Evolutionary conservation across 148 eudicot species (phyloP), one percentile per base, ranked within the genome.

Genomic region (Cornus controversa): DNA sequence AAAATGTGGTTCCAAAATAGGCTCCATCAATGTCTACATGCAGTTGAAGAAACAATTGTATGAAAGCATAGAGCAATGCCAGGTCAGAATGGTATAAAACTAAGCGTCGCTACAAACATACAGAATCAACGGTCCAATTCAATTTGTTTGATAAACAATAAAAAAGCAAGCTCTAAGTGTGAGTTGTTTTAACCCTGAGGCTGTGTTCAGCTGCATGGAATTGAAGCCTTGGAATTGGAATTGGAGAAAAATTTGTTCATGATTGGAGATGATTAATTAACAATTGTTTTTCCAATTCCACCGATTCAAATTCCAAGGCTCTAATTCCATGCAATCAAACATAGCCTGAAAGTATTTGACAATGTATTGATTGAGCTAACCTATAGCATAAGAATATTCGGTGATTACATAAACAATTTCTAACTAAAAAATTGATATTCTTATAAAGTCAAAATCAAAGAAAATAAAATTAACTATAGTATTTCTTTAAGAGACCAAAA

Each of bases 1-100:
- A 88, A 73, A 91, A 91, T 18, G 94, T 89, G 40, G 87, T 87
- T 57, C 92, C 92, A 57, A 91, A 89, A 83, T 91, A 91, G 27
- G 94, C 88, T 57, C 94, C 92, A 80, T 91, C 94, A 66, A 89
- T 85, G 75, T 89, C 94, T 89, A 69, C 29, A 70, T 29, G 40
- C 9, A 31, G 87, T 88, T 47, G 85, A 85, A 73, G 85, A 77
- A 68, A 83, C 60, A 62, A 31, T 26, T 24, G 58, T 45, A 23
- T 58, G 67, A 47, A 74, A 28, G 60, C 50, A 67, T 20, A 53
- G 47, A 24, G 27, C 40, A 31, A 40, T 36, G 22, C 24, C 68
- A 22, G 37, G 25, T 18, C 13, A 53, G 14, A 2, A 60, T 60
- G 64, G 64, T 40, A 60, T 2, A 4, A 10, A 64, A 34, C 45